Conservation (phyloP, 2,329 filamentous ascomycete species). For the Herpotrichia juniperi region DNA sequence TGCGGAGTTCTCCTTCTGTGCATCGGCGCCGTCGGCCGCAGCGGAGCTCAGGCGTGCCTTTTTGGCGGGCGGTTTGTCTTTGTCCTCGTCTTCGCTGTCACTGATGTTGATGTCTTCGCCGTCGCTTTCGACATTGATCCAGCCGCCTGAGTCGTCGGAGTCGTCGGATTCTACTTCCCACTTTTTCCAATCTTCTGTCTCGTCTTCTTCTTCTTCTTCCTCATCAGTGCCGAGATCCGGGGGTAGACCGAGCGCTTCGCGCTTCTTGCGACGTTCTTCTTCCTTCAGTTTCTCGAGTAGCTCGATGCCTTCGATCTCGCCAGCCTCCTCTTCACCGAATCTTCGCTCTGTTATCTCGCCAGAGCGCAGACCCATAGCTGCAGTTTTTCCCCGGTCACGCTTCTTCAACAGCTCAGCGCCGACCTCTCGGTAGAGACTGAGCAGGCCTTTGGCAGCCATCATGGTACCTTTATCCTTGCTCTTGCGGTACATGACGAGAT, state of each 20-base stretch:
- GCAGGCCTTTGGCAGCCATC: slow-evolving; percentile 93
- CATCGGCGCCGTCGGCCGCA: slow-evolving; percentile 43
- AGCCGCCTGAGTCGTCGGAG: slow-evolving; percentile 79
- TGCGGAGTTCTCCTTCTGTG: slow-evolving; percentile 49
- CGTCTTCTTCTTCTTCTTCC: slow-evolving; percentile 59
- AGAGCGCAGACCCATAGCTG: slow-evolving; percentile 77
- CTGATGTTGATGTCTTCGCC: slow-evolving; percentile 75
- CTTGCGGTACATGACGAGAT: slow-evolving; percentile 93
- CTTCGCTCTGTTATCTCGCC: slow-evolving; percentile 77
- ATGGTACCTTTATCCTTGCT: slow-evolving; percentile 99
- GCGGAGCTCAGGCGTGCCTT: slow-evolving; percentile 63
- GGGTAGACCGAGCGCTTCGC: slow-evolving; percentile 70
- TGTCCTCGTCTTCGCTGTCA: slow-evolving; percentile 72
- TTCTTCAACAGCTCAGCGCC: slow-evolving; percentile 88
- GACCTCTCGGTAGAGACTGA: slow-evolving; percentile 90
- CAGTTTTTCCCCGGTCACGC: slow-evolving; percentile 89
- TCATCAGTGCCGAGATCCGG: slow-evolving; percentile 66
- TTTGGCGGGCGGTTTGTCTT: slow-evolving; percentile 66
- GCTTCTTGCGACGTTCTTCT: slow-evolving; percentile 79
- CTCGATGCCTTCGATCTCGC: slow-evolving; percentile 92
- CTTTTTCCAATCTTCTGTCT: slow-evolving; percentile 61
- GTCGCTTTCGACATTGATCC: slow-evolving; percentile 89
- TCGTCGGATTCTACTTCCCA: slow-evolving; percentile 68
- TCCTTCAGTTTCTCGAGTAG: slow-evolving; percentile 92
- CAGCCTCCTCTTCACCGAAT: slow-evolving; percentile 81